Evolutionary conservation across 169 alveolate species (phyloP).

Genomic region (Plasmodium adleri): DNA sequence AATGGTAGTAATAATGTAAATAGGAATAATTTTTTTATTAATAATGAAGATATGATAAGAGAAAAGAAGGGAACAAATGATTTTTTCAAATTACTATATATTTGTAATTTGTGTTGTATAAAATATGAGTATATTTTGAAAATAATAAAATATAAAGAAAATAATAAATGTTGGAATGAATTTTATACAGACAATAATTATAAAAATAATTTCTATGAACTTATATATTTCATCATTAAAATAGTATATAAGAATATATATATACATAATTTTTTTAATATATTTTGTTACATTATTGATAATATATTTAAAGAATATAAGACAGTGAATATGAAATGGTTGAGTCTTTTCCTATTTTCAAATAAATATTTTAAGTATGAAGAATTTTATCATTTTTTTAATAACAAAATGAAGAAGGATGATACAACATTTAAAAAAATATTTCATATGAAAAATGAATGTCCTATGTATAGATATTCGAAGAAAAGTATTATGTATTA

Average conservation of each 20-base stretch:
- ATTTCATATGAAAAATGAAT: background rate
- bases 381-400: constrained; percentile 22
- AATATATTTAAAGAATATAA: constrained; percentile 17
- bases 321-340: constrained; percentile 3
- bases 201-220: constrained; percentile 44
- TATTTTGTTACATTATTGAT: constrained; percentile 32
- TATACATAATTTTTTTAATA: constrained; percentile 23
- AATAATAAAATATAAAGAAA: background rate
- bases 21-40: background rate
- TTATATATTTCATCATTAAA: constrained; percentile 37
- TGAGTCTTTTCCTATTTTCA: constrained; percentile 10
- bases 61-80: background rate
- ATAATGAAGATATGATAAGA: background rate
- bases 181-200: constrained; percentile 11
- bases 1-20: background rate
- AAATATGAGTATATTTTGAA: constrained; percentile 18
- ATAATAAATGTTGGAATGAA: background rate
- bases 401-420: constrained; percentile 16
- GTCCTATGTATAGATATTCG: background rate
- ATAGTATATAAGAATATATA: constrained; percentile 23
- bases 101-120: constrained; percentile 30
- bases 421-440: background rate
- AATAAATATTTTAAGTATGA: constrained; percentile 21
- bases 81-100: constrained; percentile 1
- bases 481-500: constrained; percentile 2